phyloP scores from a whole-genome alignment of 2,329 filamentous ascomycete species.

The Zasmidium citrigriseum region DNA sequence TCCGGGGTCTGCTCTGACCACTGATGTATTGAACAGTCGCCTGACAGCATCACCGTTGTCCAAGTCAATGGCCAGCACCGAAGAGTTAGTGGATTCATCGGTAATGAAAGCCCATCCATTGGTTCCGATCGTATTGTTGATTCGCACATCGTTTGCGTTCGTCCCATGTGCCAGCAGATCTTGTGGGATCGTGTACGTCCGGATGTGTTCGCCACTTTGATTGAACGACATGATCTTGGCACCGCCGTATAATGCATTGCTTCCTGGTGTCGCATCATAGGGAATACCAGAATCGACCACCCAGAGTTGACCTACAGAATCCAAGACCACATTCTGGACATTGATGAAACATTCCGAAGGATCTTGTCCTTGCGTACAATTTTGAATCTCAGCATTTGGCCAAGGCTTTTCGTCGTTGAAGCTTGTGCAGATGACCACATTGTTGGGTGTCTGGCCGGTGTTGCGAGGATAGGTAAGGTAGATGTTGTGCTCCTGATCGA shows the following conservation, averaged over 20 bases:
- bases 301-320: constrained; percentile 42
- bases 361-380: constrained; percentile 41
- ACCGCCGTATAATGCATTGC: constrained; percentile 35
- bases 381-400: constrained; percentile 44
- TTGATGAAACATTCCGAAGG: constrained; percentile 48
- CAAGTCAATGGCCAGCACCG: constrained; percentile 43
- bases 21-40: constrained; percentile 41
- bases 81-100: constrained; percentile 41
- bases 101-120: constrained; percentile 45
- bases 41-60: constrained; percentile 38
- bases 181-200: constrained; percentile 42
- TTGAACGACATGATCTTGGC: constrained; percentile 49
- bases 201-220: constrained; percentile 34
- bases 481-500: constrained; percentile 39
- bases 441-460: constrained; percentile 38
- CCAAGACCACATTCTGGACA: constrained; percentile 48
- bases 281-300: constrained; percentile 45
- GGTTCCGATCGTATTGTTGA: constrained; percentile 46
- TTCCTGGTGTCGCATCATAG: constrained; percentile 23
- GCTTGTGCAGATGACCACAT: constrained; percentile 41
- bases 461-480: constrained; percentile 48
- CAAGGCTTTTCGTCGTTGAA: constrained; percentile 43
- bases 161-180: constrained; percentile 36
- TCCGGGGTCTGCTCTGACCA: constrained; percentile 40
- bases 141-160: constrained; percentile 46